These are phyloP conservation scores for Acanthamoeba culbertsoni DNA, from an alignment of 208 protist species.

Conservation along the genomic window DNA sequence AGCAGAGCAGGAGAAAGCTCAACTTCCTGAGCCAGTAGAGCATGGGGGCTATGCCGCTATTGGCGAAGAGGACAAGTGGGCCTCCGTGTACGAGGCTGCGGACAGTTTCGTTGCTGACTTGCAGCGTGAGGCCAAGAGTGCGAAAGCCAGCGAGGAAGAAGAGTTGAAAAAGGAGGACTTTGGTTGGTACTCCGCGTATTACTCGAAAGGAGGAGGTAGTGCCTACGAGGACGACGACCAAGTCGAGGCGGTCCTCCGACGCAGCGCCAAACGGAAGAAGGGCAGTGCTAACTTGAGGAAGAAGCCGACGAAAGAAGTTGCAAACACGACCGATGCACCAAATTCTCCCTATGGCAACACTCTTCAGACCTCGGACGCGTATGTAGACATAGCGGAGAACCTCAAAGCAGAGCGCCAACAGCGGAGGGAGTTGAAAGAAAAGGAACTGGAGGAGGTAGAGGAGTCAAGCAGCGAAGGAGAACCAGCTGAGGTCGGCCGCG, in stretches of 20 bases:
- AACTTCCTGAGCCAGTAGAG: no score
- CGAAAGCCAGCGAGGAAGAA: background rate
- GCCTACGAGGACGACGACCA: background rate
- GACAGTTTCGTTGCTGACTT: background rate
- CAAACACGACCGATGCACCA: background rate
- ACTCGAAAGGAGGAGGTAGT: background rate
- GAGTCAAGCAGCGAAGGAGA: background rate
- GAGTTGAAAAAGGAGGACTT: background rate
- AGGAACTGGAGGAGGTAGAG: background rate
- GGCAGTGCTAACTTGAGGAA: background rate
- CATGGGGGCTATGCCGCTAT: background rate
- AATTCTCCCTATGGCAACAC: background rate
- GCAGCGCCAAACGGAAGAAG: background rate
- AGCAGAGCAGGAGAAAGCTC: no score
- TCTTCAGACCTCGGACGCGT: background rate
- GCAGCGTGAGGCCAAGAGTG: background rate
- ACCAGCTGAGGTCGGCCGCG: background rate
- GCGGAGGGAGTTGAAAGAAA: background rate
- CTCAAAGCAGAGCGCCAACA: background rate
- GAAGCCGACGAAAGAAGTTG: background rate
- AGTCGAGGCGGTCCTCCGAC: background rate
- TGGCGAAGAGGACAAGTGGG: background rate
- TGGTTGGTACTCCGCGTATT: background rate
- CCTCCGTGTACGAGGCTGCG: background rate
- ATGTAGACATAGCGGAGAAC: background rate